Evolutionary conservation across 73 alveolate species (phyloP).

Genomic region (Uronychia setigera): DNA sequence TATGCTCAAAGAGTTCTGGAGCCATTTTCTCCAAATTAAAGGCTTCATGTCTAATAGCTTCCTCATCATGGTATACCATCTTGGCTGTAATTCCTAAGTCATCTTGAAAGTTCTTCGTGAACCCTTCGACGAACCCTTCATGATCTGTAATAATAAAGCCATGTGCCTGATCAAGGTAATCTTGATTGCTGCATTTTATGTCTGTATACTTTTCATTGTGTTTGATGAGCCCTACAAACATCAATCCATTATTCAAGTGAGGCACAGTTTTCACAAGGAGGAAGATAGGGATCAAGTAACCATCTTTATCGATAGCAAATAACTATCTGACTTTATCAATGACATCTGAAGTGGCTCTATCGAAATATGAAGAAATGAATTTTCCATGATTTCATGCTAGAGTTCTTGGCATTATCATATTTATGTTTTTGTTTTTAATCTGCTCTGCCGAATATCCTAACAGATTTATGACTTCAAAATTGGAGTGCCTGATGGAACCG

Average conservation of each 20-base stretch:
- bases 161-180: not conserved
- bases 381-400: not conserved
- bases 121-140: not conserved
- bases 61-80: not conserved
- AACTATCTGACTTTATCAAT: not conserved
- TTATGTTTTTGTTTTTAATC: not conserved
- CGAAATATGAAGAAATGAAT: not conserved
- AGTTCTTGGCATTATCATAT: not conserved
- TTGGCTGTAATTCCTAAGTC: not conserved
- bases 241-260: not conserved
- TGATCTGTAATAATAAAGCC: not conserved
- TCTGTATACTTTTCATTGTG: not conserved
- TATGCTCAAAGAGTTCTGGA: not conserved
- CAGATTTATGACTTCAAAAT: not conserved
- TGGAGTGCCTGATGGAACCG: not conserved
- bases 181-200: not conserved
- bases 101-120: not conserved
- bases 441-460: not conserved
- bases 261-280: slow-evolving; percentile 6
- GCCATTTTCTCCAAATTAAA: not conserved
- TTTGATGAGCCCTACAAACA: not conserved
- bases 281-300: not conserved
- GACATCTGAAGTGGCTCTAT: not conserved
- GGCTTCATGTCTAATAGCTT: not conserved
- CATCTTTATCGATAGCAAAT: not conserved